A percentile compares a stretch with the other conserved stretches of the same genome.
Conservation (phyloP, 805 yeast species). For the Dipodascus geniculatus region DNA sequence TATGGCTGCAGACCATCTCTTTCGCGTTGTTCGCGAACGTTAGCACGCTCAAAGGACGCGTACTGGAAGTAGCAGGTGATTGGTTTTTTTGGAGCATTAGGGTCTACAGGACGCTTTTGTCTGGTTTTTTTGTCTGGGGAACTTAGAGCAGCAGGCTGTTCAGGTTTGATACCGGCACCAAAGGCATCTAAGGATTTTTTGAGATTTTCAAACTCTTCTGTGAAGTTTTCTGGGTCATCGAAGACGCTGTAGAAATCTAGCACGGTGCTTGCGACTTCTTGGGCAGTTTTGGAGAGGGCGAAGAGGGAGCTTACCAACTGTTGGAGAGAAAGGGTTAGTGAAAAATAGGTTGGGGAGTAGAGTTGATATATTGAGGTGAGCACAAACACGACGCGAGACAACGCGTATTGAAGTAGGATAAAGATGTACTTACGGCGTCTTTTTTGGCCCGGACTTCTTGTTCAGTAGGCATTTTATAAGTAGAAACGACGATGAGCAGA, state of each 20-base stretch:
- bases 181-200: constrained; percentile 9
- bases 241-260: constrained; percentile 59
- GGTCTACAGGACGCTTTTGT: constrained; percentile 56
- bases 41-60: constrained; percentile 61
- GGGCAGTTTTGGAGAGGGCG: constrained; percentile 78
- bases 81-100: constrained; percentile 93
- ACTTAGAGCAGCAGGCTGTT: constrained; percentile 12
- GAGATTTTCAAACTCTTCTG: constrained; percentile 19
- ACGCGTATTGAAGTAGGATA: neutral
- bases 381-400: neutral
- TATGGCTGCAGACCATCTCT: constrained; percentile 48
- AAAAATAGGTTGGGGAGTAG: neutral
- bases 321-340: neutral
- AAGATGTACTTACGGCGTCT: neutral
- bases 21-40: constrained; percentile 56
- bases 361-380: too few relatives aligned
- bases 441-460: neutral
- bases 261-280: constrained; percentile 70
- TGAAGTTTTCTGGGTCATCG: constrained; percentile 28
- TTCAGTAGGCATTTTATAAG: neutral
- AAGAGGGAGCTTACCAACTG: constrained; percentile 69
- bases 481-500: too few relatives aligned
- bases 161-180: neutral
- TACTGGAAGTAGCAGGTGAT: constrained; percentile 76
- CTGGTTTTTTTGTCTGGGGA: constrained; percentile 28